Percentiles rank a stretch among this genome's conserved stretches.
phyloP scores from a whole-genome alignment of 257 asterid species.

The Jasminum sambac region DNA sequence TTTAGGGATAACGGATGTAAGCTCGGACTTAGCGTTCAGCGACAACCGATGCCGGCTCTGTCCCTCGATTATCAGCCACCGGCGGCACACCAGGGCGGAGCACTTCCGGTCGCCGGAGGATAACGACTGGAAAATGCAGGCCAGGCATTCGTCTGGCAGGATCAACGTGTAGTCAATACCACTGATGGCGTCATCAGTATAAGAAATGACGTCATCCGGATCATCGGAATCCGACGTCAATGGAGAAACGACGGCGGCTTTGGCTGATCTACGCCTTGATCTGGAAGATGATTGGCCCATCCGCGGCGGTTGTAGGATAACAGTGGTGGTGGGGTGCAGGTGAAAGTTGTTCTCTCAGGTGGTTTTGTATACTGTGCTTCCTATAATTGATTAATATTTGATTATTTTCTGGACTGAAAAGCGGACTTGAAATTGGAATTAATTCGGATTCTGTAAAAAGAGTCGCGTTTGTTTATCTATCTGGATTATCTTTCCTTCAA shows the following conservation, averaged over 20 bases:
- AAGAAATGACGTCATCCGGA: conserved; percentile 23
- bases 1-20: conserved; percentile 36
- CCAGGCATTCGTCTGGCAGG: conserved; percentile 81
- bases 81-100: conserved; percentile 70
- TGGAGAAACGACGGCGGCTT: conserved; percentile 25
- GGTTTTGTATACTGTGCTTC: background rate
- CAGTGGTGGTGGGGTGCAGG: conserved; percentile 14
- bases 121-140: conserved; percentile 61
- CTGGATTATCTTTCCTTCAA: background rate
- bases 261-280: conserved; percentile 35
- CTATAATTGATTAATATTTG: background rate
- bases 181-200: background rate
- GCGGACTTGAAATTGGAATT: conserved; percentile 35
- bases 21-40: conserved; percentile 65
- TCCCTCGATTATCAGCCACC: conserved; percentile 81
- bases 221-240: conserved; percentile 14
- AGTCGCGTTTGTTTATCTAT: background rate
- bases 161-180: conserved; percentile 38
- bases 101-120: conserved; percentile 76
- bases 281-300: conserved; percentile 80
- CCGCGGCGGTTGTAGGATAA: conserved; percentile 25
- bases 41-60: conserved; percentile 91
- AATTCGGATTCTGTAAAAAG: conserved; percentile 20
- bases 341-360: conserved; percentile 6
- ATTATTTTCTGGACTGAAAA: background rate